phyloP scores from a whole-genome alignment of 2,329 filamentous ascomycete species.

The Exophiala viscosa region DNA sequence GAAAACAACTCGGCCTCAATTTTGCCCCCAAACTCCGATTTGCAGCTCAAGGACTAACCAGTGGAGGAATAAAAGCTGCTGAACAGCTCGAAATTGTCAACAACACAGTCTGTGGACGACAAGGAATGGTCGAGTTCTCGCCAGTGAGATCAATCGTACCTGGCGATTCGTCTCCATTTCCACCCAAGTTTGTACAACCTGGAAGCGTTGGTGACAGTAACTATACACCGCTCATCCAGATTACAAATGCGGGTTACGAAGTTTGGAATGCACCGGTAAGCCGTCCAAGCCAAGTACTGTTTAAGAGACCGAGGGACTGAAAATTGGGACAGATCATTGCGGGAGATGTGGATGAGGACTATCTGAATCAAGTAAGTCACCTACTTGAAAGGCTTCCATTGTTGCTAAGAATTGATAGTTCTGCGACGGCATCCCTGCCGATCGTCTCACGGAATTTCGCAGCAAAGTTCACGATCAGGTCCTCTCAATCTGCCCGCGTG shows the following conservation, averaged over 20 bases:
- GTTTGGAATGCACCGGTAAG: slow-evolving; percentile 2
- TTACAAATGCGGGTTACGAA: slow-evolving; percentile 1
- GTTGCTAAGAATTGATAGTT: background rate
- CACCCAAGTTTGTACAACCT: background rate
- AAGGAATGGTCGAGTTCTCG: slow-evolving; percentile 1
- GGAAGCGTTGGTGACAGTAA: background rate
- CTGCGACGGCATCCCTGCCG: background rate
- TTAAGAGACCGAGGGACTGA: background rate
- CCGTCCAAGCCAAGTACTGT: too few species aligned
- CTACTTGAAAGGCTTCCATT: background rate
- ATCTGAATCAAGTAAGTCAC: slow-evolving; percentile 1
- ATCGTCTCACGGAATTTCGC: background rate
- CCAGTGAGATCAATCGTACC: background rate
- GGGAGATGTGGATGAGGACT: background rate
- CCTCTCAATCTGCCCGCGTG: slow-evolving; percentile 1
- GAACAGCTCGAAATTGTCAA: slow-evolving; percentile 1
- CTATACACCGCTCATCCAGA: background rate
- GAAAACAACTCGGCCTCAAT: background rate
- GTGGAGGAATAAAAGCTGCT: background rate
- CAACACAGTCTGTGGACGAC: background rate
- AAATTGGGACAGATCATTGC: background rate
- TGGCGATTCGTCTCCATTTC: slow-evolving; percentile 1
- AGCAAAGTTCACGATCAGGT: slow-evolving; percentile 1
- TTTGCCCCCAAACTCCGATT: background rate
- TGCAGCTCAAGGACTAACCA: background rate